Percentiles rank a stretch among this genome's conserved stretches.
phyloP scores from a whole-genome alignment of 2,329 filamentous ascomycete species.

The Diaporthe destruens region DNA sequence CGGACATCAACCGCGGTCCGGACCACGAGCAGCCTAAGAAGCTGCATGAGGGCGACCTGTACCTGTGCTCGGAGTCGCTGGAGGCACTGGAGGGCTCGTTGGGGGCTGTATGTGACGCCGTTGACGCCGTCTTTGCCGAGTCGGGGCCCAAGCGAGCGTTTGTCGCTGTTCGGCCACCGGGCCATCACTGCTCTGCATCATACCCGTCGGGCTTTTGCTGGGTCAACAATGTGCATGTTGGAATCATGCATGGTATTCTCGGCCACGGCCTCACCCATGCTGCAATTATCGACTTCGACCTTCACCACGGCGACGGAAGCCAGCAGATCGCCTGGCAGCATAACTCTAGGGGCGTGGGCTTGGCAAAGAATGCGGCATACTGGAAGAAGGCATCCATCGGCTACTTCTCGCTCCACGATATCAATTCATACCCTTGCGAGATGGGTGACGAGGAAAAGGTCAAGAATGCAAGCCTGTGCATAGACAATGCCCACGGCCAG shows the following conservation, averaged over 20 bases:
- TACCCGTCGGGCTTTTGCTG: conserved; percentile 97
- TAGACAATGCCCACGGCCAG: conserved; percentile 94
- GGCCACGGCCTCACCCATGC: conserved; percentile 91
- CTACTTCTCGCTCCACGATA: conserved; percentile 97
- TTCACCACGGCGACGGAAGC: conserved; percentile 95
- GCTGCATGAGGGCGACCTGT: conserved; percentile 91
- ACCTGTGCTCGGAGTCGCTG: conserved; percentile 87
- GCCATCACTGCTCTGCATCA: conserved; percentile 92
- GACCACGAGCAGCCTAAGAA: conserved; percentile 62
- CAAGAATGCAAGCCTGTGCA: conserved; percentile 91
- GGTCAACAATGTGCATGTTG: conserved; percentile 98
- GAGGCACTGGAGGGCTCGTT: conserved; percentile 91
- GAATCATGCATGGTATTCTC: conserved; percentile 90
- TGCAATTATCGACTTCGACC: conserved; percentile 91
- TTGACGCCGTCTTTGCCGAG: conserved; percentile 82
- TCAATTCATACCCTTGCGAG: conserved; percentile 98
- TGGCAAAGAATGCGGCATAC: conserved; percentile 77
- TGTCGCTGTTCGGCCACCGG: conserved; percentile 91
- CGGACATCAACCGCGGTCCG: conserved; percentile 68
- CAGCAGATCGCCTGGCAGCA: conserved; percentile 94
- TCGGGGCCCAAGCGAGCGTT: conserved; percentile 81
- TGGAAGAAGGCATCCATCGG: conserved; percentile 91
- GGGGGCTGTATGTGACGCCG: conserved; percentile 92
- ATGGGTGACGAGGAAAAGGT: conserved; percentile 93
- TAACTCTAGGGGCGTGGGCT: conserved; percentile 75